phyloP scores from a whole-genome alignment of 306 rosid genomes.

The Urtica urens region DNA sequence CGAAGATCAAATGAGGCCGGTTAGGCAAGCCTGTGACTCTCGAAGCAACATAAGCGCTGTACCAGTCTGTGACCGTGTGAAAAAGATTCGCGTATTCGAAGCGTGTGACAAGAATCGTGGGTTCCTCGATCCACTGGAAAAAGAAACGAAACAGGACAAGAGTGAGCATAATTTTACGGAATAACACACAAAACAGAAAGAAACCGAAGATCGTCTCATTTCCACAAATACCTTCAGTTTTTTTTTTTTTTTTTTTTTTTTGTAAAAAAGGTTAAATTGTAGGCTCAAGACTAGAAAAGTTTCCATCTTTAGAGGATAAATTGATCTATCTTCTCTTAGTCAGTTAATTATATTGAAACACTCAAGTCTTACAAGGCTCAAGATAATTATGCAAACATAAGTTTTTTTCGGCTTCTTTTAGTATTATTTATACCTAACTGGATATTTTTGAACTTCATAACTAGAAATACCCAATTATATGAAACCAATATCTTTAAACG shows the following conservation, averaged over 20 bases:
- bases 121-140: slow-evolving; percentile 95
- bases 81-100: slow-evolving; percentile 94
- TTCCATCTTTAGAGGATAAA: background rate
- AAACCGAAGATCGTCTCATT: too few species aligned
- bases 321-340: background rate
- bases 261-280: too few species aligned
- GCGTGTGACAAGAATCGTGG: slow-evolving; percentile 83
- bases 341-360: background rate
- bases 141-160: slow-evolving; percentile 28
- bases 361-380: too few species aligned
- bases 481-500: too few species aligned
- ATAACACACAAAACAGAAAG: background rate
- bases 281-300: background rate
- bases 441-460: background rate
- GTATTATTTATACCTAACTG: too few species aligned
- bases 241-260: too few species aligned
- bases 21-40: slow-evolving; percentile 69
- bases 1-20: slow-evolving; percentile 74
- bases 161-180: slow-evolving; percentile 1
- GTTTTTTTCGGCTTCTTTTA: too few species aligned
- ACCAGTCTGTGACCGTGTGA: slow-evolving; percentile 94
- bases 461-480: too few species aligned
- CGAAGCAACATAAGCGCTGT: slow-evolving; percentile 83
- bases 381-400: too few species aligned
- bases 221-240: too few species aligned